Conservation (phyloP, 306 rosid species). For the Comarum palustre region DNA sequence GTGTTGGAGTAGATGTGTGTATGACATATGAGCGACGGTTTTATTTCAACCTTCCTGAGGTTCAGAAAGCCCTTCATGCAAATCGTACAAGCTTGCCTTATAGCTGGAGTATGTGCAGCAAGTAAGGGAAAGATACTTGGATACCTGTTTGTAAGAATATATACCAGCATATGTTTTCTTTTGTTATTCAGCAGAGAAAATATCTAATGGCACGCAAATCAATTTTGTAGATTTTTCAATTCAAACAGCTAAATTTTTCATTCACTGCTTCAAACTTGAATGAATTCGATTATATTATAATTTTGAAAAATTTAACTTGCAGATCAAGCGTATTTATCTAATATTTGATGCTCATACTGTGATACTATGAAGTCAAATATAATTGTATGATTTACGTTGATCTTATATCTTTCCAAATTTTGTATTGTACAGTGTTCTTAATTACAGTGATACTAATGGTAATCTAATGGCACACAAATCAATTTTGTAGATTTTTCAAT, state of each 20-base stretch:
- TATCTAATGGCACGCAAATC: not conserved
- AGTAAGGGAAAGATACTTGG: slow-evolving; percentile 33
- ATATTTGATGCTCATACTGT: not conserved
- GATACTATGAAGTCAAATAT: not conserved
- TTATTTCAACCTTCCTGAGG: slow-evolving; percentile 78
- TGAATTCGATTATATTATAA: not conserved
- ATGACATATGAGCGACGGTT: slow-evolving; percentile 51
- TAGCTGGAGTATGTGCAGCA: slow-evolving; percentile 72
- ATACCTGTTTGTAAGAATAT: not conserved
- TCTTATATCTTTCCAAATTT: slow-evolving; percentile 14
- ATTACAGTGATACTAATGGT: too few species aligned
- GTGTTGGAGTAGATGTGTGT: slow-evolving; percentile 79
- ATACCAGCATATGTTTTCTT: not conserved
- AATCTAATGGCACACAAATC: not conserved
- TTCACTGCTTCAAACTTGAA: not conserved
- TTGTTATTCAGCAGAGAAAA: not conserved
- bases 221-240: not conserved
- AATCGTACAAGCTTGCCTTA: slow-evolving; percentile 79
- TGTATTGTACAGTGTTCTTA: too few species aligned
- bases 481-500: not conserved
- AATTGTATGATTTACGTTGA: not conserved
- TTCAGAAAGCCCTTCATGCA: slow-evolving; percentile 92
- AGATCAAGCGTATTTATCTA: not conserved
- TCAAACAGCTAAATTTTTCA: not conserved
- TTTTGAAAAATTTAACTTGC: not conserved